These are phyloP conservation scores for Serendipita vermifera DNA, from an alignment of 768 basidiomycete genomes.

Conservation along the genomic window DNA sequence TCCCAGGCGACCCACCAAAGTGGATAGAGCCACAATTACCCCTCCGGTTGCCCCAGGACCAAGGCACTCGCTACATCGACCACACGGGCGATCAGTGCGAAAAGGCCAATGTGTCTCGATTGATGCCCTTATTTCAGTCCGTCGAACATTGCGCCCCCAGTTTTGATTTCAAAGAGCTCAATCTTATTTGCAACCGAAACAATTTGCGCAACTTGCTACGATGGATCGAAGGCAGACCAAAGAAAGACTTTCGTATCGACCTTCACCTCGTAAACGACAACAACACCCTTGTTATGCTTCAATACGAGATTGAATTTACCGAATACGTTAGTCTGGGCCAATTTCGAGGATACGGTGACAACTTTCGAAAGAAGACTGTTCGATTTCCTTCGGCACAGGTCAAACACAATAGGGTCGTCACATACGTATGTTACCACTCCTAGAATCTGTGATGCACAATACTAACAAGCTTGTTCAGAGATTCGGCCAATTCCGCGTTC, in stretches of 20 bases:
- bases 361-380: background rate
- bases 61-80: background rate
- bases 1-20: background rate
- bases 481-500: background rate
- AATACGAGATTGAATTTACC: background rate
- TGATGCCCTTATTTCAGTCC: background rate
- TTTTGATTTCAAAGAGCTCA: background rate
- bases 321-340: background rate
- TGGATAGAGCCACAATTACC: background rate
- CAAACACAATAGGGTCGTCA: background rate
- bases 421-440: background rate
- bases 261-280: background rate
- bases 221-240: background rate
- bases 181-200: background rate
- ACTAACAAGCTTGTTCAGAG: background rate
- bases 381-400: background rate
- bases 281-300: background rate
- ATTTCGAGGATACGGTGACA: background rate
- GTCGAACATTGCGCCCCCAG: background rate
- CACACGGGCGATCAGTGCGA: background rate
- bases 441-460: background rate
- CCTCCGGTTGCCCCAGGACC: background rate
- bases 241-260: background rate
- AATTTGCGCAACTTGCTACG: background rate
- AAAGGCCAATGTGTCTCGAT: background rate